These are phyloP conservation scores for Oxalis stricta DNA, from an alignment of 441 rosid species.

Conservation along the genomic window DNA sequence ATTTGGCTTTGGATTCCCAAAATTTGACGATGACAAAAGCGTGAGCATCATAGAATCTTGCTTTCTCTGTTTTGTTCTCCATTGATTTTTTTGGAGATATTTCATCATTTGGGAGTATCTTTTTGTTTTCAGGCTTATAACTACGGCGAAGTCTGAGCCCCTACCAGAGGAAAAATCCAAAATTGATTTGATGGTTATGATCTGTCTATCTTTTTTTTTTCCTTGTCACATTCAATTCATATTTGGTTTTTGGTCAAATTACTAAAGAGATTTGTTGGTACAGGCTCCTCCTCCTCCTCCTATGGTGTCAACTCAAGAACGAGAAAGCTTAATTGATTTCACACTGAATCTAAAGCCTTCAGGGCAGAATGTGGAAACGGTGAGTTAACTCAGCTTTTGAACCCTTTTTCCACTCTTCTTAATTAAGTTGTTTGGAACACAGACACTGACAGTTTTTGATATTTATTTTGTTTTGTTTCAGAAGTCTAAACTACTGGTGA, in stretches of 20 bases:
- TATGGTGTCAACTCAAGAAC: slow-evolving; percentile 17
- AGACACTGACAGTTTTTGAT: too few relatives aligned
- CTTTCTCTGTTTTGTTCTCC: not conserved
- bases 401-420: not conserved
- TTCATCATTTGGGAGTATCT: too few relatives aligned
- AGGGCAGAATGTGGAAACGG: slow-evolving; percentile 2
- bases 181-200: slow-evolving; percentile 41
- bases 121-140: slow-evolving; percentile 14
- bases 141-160: slow-evolving; percentile 5
- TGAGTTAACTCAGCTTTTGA: not conserved
- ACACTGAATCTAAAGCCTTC: slow-evolving; percentile 6
- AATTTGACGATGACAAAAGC: slow-evolving; percentile 16
- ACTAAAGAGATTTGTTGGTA: slow-evolving; percentile 9
- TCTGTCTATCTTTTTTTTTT: too few relatives aligned
- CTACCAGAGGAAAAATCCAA: slow-evolving; percentile 18
- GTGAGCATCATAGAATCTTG: slow-evolving; percentile 19
- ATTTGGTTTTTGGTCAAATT: slow-evolving; percentile 15
- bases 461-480: slow-evolving; percentile 8
- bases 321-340: slow-evolving; percentile 10
- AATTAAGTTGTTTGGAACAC: not conserved
- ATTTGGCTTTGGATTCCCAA: slow-evolving; percentile 11
- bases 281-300: slow-evolving; percentile 36
- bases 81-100: slow-evolving; percentile 2
- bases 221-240: slow-evolving; percentile 6
- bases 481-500: slow-evolving; percentile 8